Evolutionary conservation across 352 stramenopile genomes (phyloP).

Genomic region (Globisporangium middletonii): DNA sequence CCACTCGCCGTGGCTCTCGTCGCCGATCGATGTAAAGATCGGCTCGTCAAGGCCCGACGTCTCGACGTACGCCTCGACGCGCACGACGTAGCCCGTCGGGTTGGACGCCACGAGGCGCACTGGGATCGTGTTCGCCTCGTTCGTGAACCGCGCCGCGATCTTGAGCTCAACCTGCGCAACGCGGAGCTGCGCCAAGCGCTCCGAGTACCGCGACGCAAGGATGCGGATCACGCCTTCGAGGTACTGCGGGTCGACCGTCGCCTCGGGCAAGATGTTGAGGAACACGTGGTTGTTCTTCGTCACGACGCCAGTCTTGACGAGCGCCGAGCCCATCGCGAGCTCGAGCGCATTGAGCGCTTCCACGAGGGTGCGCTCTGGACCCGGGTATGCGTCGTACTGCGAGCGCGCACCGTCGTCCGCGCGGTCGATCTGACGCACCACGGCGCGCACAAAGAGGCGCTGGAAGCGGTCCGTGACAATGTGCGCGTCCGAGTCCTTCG

Average conservation of each 20-base stretch:
- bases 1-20: conserved; percentile 87
- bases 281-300: conserved; percentile 99
- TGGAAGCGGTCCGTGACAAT: conserved; percentile 85
- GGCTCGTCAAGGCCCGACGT: conserved; percentile 74
- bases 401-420: conserved; percentile 64
- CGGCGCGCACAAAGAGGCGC: conserved; percentile 95
- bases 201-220: conserved; percentile 79
- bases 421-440: conserved; percentile 90
- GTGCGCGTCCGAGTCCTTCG: conserved; percentile 78
- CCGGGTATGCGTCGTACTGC: conserved; percentile 89
- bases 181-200: conserved; percentile 88
- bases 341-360: conserved; percentile 97
- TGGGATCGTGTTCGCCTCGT: conserved; percentile 91
- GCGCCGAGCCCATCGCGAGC: conserved; percentile 87
- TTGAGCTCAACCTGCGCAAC: conserved; percentile 98
- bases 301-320: conserved; percentile 70
- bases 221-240: conserved; percentile 95
- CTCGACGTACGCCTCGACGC: conserved; percentile 99
- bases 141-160: conserved; percentile 92
- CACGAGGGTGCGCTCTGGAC: conserved; percentile 97
- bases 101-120: conserved; percentile 96
- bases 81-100: conserved; percentile 98
- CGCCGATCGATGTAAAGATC: conserved; percentile 90
- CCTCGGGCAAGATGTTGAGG: conserved; percentile 96
- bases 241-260: conserved; percentile 93